Percentiles rank a stretch among this genome's conserved stretches.
These are phyloP conservation scores for Adansonia gregorii DNA, from an alignment of 441 rosid species.

Conservation along the genomic window DNA sequence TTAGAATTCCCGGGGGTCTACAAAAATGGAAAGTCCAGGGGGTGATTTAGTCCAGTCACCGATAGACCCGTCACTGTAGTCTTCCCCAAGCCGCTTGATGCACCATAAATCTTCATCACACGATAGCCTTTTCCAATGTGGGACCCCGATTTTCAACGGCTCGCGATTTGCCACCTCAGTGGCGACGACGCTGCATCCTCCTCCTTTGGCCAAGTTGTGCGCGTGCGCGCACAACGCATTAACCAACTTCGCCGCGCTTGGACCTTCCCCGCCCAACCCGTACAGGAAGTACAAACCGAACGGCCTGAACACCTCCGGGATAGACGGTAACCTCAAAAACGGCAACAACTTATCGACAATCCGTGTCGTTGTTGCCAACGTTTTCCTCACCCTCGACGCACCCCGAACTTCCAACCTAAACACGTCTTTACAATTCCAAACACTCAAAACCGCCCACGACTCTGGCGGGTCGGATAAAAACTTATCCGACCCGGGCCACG, in stretches of 20 bases:
- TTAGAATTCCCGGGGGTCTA: conserved; percentile 93
- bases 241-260: conserved; percentile 58
- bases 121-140: conserved; percentile 86
- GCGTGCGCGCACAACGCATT: conserved; percentile 70
- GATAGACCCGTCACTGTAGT: conserved; percentile 76
- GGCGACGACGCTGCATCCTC: conserved; percentile 73
- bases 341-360: conserved; percentile 71
- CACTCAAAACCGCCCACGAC: conserved; percentile 88
- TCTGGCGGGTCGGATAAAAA: conserved; percentile 78
- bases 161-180: conserved; percentile 77
- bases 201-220: conserved; percentile 72
- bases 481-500: conserved; percentile 70
- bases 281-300: conserved; percentile 81
- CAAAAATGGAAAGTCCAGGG: conserved; percentile 83
- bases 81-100: conserved; percentile 82
- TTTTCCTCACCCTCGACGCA: conserved; percentile 57
- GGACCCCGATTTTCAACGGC: conserved; percentile 74
- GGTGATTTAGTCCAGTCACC: conserved; percentile 97
- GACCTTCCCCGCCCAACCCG: conserved; percentile 92
- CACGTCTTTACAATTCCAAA: conserved; percentile 85
- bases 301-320: conserved; percentile 78
- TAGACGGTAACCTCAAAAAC: conserved; percentile 77
- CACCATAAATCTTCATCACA: conserved; percentile 94
- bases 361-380: conserved; percentile 67
- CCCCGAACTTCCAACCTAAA: conserved; percentile 78